phyloP scores from a whole-genome alignment of 305 asterid species.

The Fraxinus dipetala region DNA sequence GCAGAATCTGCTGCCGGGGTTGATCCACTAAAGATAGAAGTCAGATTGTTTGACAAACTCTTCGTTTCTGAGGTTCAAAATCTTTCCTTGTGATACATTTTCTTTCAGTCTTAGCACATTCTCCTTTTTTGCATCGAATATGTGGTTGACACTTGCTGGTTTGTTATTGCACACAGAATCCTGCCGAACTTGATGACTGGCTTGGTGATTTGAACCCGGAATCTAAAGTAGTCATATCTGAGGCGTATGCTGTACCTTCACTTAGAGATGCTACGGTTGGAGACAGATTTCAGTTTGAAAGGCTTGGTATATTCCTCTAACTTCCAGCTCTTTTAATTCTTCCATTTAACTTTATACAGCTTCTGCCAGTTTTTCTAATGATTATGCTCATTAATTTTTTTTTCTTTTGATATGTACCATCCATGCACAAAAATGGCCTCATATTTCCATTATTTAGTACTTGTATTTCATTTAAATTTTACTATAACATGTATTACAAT shows the following conservation, averaged over 20 bases:
- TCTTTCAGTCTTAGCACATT: neutral
- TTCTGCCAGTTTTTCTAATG: neutral
- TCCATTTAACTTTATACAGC: neutral
- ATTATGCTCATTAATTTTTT: neutral
- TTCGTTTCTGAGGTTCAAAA: slow-evolving; percentile 77
- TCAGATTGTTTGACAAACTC: slow-evolving; percentile 76
- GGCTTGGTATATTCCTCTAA: slow-evolving; percentile 58
- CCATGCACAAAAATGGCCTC: neutral
- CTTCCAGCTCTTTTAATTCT: neutral
- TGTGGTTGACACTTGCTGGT: neutral
- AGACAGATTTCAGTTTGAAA: slow-evolving; percentile 84
- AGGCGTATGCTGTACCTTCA: slow-evolving; percentile 74
- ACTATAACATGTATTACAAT: neutral
- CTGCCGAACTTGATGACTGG: slow-evolving; percentile 84
- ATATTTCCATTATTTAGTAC: neutral
- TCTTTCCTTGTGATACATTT: neutral
- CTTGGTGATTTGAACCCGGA: slow-evolving; percentile 75
- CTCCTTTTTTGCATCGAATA: neutral
- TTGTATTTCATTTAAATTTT: neutral
- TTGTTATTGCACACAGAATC: slow-evolving; percentile 51
- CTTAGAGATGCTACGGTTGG: slow-evolving; percentile 56
- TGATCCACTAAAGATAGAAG: slow-evolving; percentile 79
- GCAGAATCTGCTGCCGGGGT: slow-evolving; percentile 68
- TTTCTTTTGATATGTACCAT: neutral
- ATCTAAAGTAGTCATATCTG: slow-evolving; percentile 57